A percentile compares a stretch with the other conserved stretches of the same genome.
These are phyloP conservation scores for Cutaneotrichosporon cavernicola DNA, from an alignment of 1,284 basidiomycete genomes.

Conservation along the genomic window DNA sequence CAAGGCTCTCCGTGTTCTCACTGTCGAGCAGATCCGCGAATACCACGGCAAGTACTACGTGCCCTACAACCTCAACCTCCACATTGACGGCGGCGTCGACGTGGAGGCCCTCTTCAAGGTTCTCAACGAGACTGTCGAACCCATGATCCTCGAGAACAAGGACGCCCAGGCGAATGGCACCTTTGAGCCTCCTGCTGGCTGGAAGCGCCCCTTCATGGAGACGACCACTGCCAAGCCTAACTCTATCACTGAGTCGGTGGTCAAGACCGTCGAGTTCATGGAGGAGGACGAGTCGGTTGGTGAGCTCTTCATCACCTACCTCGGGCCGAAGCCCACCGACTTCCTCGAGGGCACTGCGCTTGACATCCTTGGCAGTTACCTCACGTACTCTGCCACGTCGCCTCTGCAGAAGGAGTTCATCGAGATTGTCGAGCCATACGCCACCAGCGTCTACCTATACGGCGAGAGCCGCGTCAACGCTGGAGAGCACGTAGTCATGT, in stretches of 20 bases:
- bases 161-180: background rate
- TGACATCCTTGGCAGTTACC: conserved; percentile 80
- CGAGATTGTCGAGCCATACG: conserved; percentile 86
- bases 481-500: conserved; percentile 71
- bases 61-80: conserved; percentile 72
- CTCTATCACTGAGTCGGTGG: conserved; percentile 60
- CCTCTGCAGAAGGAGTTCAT: conserved; percentile 91
- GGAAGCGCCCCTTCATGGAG: conserved; percentile 94
- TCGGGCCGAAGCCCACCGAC: conserved; percentile 72
- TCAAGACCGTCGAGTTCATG: conserved; percentile 81
- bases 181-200: conserved; percentile 62
- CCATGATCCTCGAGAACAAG: conserved; percentile 61
- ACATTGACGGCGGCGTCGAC: conserved; percentile 58
- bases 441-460: conserved; percentile 81
- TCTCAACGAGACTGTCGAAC: conserved; percentile 77
- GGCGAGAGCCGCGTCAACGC: conserved; percentile 73
- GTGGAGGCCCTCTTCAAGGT: conserved; percentile 62
- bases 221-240: conserved; percentile 69
- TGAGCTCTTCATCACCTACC: conserved; percentile 75
- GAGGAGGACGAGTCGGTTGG: conserved; percentile 95
- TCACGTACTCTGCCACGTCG: conserved; percentile 84
- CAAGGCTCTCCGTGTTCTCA: conserved; percentile 81
- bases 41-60: conserved; percentile 92
- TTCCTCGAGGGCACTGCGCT: conserved; percentile 79
- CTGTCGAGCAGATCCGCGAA: conserved; percentile 83